Base-by-base conservation (phyloP, 345 rosid species). In the Barbarea vulgaris region DNA sequence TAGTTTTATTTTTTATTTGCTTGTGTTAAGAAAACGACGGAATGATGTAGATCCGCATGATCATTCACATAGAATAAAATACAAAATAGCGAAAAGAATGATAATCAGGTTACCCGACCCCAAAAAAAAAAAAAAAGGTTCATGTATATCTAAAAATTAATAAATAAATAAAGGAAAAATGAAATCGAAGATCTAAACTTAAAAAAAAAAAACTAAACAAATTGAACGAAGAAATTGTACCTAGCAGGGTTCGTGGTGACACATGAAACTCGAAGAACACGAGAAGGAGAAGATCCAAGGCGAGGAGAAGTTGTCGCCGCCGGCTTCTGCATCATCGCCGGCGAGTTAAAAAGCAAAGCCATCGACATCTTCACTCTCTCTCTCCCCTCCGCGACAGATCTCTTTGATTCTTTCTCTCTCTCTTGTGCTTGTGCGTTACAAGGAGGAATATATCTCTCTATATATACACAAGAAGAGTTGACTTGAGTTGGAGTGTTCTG, bases 261-360 rank as follows among this genome's bases (percentile, higher is more conserved):
- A 41, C 81, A 77, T 6, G 77, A 77, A 51, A 72, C 73, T 59
- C 47, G 77, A 72, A 58, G 81, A 67, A n/a, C 21, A 28, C 63
- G 73, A 66, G 69, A 57, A 71, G 41, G 12, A 37, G 66, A 70
- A 69, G 80, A 76, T 54, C 57, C 77, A 64, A 66, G 67, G 67
- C 55, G 50, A 69, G 72, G 60, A 64, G 53, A 70, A 33, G 60
- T 27, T 24, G 18, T 33, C 50, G 48, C 24, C 46, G 64, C 3
- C 55, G 56, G 59, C 59, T 42, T 74, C 36, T 46, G 72, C 15
- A 39, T 74, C 66, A 57, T 56, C 67, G 51, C 70, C 71, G 81
- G 67, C 48, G 77, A 65, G 6, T 36, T 51, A 57, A 72, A 51
- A 58, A 30, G 50, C 69, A 72, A 65, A 72, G 64, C 73, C 42